Evolutionary conservation across 768 basidiomycete species (phyloP).

Genomic region (Cystofilobasidium capitatum): DNA sequence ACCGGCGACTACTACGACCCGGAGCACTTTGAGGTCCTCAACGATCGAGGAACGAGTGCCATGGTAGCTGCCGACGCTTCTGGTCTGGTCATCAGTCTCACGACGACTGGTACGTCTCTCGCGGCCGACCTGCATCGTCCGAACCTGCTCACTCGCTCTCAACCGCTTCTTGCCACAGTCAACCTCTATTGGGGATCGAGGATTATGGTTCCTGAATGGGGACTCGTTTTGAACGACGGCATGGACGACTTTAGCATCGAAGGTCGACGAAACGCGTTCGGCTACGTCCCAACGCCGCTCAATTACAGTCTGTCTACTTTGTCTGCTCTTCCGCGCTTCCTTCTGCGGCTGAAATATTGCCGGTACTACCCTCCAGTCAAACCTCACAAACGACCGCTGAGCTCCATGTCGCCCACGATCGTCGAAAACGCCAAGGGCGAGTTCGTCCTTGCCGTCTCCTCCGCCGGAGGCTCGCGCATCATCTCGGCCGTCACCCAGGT

Average conservation of each 20-base stretch:
- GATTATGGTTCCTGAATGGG: constrained; percentile 32
- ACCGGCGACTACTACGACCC: constrained; percentile 38
- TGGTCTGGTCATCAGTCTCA: constrained; percentile 37
- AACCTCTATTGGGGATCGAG: constrained; percentile 29
- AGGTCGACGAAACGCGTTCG: constrained; percentile 38
- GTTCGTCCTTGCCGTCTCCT: constrained; percentile 35
- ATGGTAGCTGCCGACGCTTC: constrained; percentile 40
- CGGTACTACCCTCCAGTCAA: constrained; percentile 28
- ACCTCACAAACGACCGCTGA: constrained; percentile 40
- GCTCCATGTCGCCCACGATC: constrained; percentile 38
- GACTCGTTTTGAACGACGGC: constrained; percentile 36
- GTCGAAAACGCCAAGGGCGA: constrained; percentile 41
- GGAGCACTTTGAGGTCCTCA: constrained; percentile 29
- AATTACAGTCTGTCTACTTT: constrained; percentile 19
- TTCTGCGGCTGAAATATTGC: neutral
- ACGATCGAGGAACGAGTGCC: constrained; percentile 42
- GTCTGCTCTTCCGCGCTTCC: neutral
- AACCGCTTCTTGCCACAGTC: constrained; percentile 14
- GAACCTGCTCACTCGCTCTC: constrained; percentile 23
- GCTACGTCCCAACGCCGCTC: constrained; percentile 27
- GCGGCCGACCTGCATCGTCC: neutral
- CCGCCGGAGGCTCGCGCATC: constrained; percentile 25
- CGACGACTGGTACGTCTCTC: constrained; percentile 31
- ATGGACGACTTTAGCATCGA: constrained; percentile 37
- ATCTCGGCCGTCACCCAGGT: constrained; percentile 19